Base-by-base conservation (phyloP, 2,329 filamentous ascomycete genomes). In the Colletotrichum australisinense region DNA sequence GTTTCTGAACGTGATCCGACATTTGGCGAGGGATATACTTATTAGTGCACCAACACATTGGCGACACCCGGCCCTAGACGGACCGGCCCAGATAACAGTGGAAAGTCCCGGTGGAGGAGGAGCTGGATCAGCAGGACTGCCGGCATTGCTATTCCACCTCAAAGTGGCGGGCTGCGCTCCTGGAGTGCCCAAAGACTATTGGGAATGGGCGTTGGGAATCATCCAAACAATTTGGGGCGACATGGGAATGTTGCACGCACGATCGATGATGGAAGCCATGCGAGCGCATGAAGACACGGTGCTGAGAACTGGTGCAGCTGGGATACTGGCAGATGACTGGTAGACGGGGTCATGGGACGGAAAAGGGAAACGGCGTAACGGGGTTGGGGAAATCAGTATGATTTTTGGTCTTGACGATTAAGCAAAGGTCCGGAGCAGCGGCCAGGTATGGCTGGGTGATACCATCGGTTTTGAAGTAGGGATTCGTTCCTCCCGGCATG, bases 161-260 rank as follows among this genome's bases (percentile, higher is more conserved):
- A 84, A 84, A 63, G 79, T 83, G 8, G 86, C 87, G 4, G 84
- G 81, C 1, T 87, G 86, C 70, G 86, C 86, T 4, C 85, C 85
- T 0, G 85, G 86, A 1, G 81, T 88, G 1, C 82, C 86, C 2
- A 67, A 75, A 1, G 80, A 81, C 8, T 83, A 84, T 67, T 86
- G 83, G 80, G 73, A 82, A 26, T 89, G 87, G 87, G 81, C 84
- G 0, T 77, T 86, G 64, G 80, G 78, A 19, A 79, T 86, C 22
- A 78, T 88, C 67, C 84, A 87, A 56, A 86, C 86, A 11, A 84
- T 88, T 14, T 89, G 86, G 85, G 80, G 82, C 62, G 83, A 86
- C 55, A 85, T 88, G 79, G 88, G 88, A 9, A 88, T 89, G 84
- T 79, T 86, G 42, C 85, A 88, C 74, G 87, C 87, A 2, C 81